Conservation (phyloP, 768 basidiomycete genomes). For the Pleurotus platypus region DNA sequence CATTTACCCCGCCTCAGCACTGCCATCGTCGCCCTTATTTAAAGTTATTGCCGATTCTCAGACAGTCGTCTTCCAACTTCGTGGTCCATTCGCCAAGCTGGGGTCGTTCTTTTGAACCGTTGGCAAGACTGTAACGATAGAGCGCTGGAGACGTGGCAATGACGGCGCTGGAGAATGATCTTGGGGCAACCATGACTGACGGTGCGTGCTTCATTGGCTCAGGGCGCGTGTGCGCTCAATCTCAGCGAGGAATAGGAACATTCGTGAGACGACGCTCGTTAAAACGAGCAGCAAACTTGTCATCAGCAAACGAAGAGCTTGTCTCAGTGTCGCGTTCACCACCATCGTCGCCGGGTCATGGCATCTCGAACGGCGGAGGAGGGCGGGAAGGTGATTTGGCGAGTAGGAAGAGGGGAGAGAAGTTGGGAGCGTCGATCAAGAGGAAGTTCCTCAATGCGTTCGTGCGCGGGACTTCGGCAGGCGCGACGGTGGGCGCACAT, state of each 20-base stretch:
- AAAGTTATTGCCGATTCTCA: not conserved
- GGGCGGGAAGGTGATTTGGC: not conserved
- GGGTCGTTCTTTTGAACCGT: not conserved
- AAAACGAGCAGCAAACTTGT: slow-evolving; percentile 5
- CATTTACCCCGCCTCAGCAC: not conserved
- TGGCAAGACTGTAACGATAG: not conserved
- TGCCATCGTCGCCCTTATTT: not conserved
- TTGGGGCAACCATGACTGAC: not conserved
- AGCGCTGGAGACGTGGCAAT: not conserved
- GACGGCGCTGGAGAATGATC: not conserved
- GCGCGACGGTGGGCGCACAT: too few relatives aligned
- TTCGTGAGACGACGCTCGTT: not conserved
- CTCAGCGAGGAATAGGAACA: not conserved
- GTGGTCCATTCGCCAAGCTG: not conserved
- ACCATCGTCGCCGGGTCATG: not conserved
- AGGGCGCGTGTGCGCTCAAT: not conserved
- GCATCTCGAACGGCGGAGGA: slow-evolving; percentile 24
- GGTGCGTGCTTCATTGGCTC: not conserved
- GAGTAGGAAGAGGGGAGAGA: not conserved
- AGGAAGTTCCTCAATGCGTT: slow-evolving; percentile 31
- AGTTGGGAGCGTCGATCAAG: slow-evolving; percentile 29
- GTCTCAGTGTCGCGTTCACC: not conserved
- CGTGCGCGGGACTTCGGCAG: not conserved
- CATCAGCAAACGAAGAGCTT: slow-evolving; percentile 3
- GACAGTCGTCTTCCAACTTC: not conserved